Evolutionary conservation across 2,329 filamentous ascomycete genomes (phyloP), one percentile per base, ranked within the genome.

Genomic region (Colletotrichum horii): DNA sequence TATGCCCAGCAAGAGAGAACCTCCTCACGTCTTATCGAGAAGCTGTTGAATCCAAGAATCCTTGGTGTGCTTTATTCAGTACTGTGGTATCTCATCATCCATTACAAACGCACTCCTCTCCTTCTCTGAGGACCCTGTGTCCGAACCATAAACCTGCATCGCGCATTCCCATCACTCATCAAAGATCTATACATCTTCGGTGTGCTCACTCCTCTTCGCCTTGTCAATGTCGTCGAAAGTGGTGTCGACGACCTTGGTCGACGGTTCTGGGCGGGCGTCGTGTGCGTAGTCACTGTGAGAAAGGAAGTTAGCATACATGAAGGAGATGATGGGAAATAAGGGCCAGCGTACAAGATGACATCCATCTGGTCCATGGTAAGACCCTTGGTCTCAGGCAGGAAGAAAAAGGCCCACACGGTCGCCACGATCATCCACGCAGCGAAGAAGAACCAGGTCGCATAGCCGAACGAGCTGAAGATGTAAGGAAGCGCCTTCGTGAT

Each of bases 371-470:
- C 89, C 5, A 91, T 82, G 1, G 88, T 88, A 65, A 89, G 82
- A 70, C 89, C 89, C 79, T 90, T 91, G 8, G 89, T 91, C 80
- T 91, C 89, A 1, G 89, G 89, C 4, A 91, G 80, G 73, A 90
- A 86, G 80, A 90, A 88, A 77, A 84, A 90, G 5, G 88, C 85
- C 82, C 87, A 91, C 38, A 88, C 67, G 16, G 85, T 83, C 11
- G 88, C 87, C 14, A 85, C 79, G 15, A 91, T 80, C 83, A 90
- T 89, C 79, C 88, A 85, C 4, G 84, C 84, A 1, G 88, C 89
- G 77, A 91, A 91, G 83, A 91, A 90, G 82, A 90, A 90, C 84
- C 89, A 91, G 3, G 88, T 88, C 12, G 89, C 90, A 78, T 87
- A 91, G 32, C 83, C 83, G 22, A 88, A 81, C 0, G 82, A 83